A percentile compares a stretch with the other conserved stretches of the same genome.
Conservation (phyloP, 768 basidiomycete genomes). For the Kwoniella sp. region DNA sequence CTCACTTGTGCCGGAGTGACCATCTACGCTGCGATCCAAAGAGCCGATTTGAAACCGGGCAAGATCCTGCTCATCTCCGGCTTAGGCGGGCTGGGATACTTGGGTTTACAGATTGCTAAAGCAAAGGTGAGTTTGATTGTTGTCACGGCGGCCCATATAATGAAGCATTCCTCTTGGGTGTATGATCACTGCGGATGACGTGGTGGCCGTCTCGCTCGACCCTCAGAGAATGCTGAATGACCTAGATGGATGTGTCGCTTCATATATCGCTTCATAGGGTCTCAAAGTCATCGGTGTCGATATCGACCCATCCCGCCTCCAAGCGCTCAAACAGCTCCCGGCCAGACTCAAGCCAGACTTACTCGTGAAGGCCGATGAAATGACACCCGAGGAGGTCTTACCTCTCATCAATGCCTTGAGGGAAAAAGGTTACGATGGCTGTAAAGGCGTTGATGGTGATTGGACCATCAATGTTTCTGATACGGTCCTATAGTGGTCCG, state of each 20-base stretch:
- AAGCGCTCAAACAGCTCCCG: background rate
- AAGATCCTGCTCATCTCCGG: conserved; percentile 19
- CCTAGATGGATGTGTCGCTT: background rate
- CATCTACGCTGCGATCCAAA: conserved; percentile 26
- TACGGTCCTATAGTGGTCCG: too few relatives aligned
- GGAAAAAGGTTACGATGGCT: background rate
- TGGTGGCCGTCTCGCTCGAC: too few relatives aligned
- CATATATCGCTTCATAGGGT: background rate
- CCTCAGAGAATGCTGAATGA: too few relatives aligned
- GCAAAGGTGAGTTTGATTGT: conserved; percentile 11
- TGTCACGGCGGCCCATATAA: too few relatives aligned
- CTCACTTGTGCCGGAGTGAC: conserved; percentile 33
- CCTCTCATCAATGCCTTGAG: background rate
- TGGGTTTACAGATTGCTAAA: conserved; percentile 30
- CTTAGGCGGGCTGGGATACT: conserved; percentile 23
- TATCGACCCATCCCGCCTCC: background rate
- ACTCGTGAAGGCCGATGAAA: background rate
- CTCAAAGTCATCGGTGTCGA: background rate
- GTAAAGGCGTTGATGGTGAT: conserved; percentile 2
- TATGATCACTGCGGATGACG: too few relatives aligned
- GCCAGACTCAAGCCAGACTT: background rate
- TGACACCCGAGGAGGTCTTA: background rate
- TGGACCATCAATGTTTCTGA: too few relatives aligned
- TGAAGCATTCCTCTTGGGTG: too few relatives aligned
- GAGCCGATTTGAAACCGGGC: conserved; percentile 11